These are phyloP conservation scores for Hyaloscypha hepaticicola DNA, from an alignment of 495 filamentous ascomycete species.

Conservation along the genomic window DNA sequence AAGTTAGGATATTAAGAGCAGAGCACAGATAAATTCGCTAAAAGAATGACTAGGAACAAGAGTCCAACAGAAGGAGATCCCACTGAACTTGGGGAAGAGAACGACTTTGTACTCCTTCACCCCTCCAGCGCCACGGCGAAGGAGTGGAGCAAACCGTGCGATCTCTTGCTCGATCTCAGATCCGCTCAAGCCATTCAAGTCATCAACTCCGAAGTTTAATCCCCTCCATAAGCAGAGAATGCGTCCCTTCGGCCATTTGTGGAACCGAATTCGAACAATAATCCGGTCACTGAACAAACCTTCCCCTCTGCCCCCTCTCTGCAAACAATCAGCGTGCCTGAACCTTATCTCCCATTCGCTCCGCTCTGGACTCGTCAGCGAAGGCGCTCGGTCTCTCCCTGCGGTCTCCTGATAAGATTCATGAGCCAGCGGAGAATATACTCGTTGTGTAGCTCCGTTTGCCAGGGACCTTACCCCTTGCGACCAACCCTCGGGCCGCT, in stretches of 20 bases:
- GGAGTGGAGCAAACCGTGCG: neutral
- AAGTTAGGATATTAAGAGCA: neutral
- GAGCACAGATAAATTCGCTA: neutral
- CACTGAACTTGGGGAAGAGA: neutral
- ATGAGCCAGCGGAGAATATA: neutral
- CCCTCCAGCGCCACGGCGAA: neutral
- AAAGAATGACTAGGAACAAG: slow-evolving; percentile 1
- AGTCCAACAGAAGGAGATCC: neutral
- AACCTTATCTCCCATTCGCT: neutral
- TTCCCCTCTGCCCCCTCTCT: neutral
- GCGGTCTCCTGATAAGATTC: neutral
- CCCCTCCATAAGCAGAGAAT: neutral
- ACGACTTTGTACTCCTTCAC: slow-evolving; percentile 1
- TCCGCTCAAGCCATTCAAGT: neutral
- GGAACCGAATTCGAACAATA: neutral
- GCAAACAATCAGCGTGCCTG: neutral
- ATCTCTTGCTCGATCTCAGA: neutral
- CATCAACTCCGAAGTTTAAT: neutral
- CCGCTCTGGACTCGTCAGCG: neutral
- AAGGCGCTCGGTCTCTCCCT: neutral
- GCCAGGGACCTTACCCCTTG: neutral
- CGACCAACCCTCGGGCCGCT: neutral
- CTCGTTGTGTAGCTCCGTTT: neutral
- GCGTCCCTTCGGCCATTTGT: neutral
- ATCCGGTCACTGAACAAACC: neutral